Base-by-base conservation (phyloP, 768 basidiomycete genomes). In the Kwoniella shandongensis region DNA sequence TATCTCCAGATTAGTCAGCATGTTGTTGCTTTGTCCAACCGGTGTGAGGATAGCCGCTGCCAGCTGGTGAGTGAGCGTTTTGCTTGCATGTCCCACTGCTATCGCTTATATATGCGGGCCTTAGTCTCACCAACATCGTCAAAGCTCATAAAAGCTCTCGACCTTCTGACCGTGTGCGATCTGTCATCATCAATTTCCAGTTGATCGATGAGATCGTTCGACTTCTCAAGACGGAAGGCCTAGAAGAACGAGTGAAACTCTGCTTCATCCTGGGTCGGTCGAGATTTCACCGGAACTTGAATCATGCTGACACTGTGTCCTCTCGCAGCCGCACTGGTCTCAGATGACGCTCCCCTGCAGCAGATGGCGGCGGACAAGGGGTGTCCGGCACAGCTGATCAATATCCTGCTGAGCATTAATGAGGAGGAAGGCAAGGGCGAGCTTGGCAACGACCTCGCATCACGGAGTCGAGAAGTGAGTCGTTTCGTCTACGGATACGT, bases 211-310 rank as follows among this genome's bases (percentile, higher is more conserved):
- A 61, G n/a, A 40, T 68, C 2, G 48, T 60, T 27, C 57, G 57
- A 42, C 54, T 72, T 4, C 35, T 72, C 8, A 27, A 57, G 22
- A 55, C 47, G 3, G 70, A 72, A 36, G 53, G 36, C 0, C n/a
- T 55, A 17, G 73, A 73, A 42, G 81, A 75, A 17, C 80, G 83
- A 30, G 84, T 83, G 1, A 86, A 82, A 70, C 86, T 88, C 0
- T 90, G 89, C 70, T 88, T 87, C 68, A 82, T 86, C 15, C 76
- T 94, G 0, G 85, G 88, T 91, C 57, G 13, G 85, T 80, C 3
- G 30, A 27, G 10, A 13, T 20, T 26, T n/a, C 20, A 15, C 13
- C 2, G 12, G 42, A 20, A 20, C n/a, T 15, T 18, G 40, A 11
- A 38, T 29, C 17, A 30, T 17, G 49, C 59, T 60, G 49, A 59